These are phyloP conservation scores for Tolypocladium guangdongense DNA, from an alignment of 2,329 filamentous ascomycete species.

Conservation along the genomic window DNA sequence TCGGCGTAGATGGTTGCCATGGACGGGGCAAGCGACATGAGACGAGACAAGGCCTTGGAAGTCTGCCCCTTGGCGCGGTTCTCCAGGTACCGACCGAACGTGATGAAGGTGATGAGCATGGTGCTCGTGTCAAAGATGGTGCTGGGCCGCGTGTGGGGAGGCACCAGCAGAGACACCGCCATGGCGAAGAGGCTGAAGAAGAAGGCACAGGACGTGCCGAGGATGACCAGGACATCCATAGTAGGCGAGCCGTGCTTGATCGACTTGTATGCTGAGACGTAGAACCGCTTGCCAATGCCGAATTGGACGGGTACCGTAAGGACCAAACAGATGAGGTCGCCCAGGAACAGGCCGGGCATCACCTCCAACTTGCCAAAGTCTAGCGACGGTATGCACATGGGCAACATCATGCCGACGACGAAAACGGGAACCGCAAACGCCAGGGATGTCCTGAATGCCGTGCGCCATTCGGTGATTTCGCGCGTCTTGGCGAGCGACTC, in stretches of 20 bases:
- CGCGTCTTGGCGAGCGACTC: constrained; percentile 93
- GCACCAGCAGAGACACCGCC: constrained; percentile 64
- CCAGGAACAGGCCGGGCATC: constrained; percentile 71
- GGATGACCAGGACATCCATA: constrained; percentile 92
- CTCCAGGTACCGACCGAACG: constrained; percentile 80
- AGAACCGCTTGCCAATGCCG: constrained; percentile 90
- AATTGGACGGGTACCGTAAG: constrained; percentile 94
- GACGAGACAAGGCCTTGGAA: constrained; percentile 78
- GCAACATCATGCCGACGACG: constrained; percentile 83
- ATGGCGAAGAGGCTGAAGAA: constrained; percentile 89
- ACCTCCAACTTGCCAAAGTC: constrained; percentile 64
- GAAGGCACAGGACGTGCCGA: constrained; percentile 91
- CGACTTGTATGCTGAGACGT: constrained; percentile 86
- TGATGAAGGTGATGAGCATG: constrained; percentile 96
- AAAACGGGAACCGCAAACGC: constrained; percentile 85
- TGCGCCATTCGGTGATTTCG: constrained; percentile 88
- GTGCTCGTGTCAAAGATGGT: constrained; percentile 97
- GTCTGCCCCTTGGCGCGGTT: constrained; percentile 95
- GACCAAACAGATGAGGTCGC: constrained; percentile 71
- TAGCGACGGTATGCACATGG: constrained; percentile 67
- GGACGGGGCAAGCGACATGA: constrained; percentile 93
- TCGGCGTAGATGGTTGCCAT: constrained; percentile 97
- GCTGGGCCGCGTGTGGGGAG: constrained; percentile 67
- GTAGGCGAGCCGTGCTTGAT: constrained; percentile 84
- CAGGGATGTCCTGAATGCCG: constrained; percentile 66